A percentile compares a stretch with the other conserved stretches of the same genome.
Evolutionary conservation across 1,139 yeast genomes (phyloP).

Genomic region (Lodderomyces theae): DNA sequence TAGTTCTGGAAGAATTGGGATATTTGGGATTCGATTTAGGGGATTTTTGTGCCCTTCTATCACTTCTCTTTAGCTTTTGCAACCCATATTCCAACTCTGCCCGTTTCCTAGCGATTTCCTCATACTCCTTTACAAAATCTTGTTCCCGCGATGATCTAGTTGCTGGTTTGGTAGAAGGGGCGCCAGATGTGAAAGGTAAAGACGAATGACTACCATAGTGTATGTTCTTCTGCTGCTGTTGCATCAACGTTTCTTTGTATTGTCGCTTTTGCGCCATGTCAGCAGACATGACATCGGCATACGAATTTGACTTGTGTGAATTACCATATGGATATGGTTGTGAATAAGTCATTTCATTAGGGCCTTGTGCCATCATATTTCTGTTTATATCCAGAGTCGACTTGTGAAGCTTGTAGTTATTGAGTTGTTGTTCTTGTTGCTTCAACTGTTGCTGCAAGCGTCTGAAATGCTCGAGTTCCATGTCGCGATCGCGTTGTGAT

Average conservation of each 20-base stretch:
- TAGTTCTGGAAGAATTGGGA: neutral
- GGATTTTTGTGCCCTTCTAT: neutral
- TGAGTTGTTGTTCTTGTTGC: slow-evolving; percentile 10
- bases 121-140: slow-evolving; percentile 21
- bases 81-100: slow-evolving; percentile 43
- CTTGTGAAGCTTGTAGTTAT: slow-evolving; percentile 25
- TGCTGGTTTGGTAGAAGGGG: neutral
- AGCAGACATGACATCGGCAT: slow-evolving; percentile 5
- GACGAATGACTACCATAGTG: slow-evolving; percentile 1
- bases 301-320: slow-evolving; percentile 9
- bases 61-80: slow-evolving; percentile 30
- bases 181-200: neutral
- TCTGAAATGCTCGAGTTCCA: slow-evolving; percentile 33
- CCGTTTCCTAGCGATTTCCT: slow-evolving; percentile 33
- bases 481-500: slow-evolving; percentile 21
- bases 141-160: slow-evolving; percentile 7
- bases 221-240: slow-evolving; percentile 1
- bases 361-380: slow-evolving; percentile 19
- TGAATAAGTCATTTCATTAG: slow-evolving; percentile 5
- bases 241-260: slow-evolving; percentile 5
- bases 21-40: neutral
- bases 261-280: neutral
- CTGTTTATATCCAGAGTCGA: slow-evolving; percentile 16
- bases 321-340: slow-evolving; percentile 5
- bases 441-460: slow-evolving; percentile 27